A percentile compares a stretch with the other conserved stretches of the same genome.
Evolutionary conservation across 306 rosid genomes (phyloP).

Genomic region (Carpinus fangiana): DNA sequence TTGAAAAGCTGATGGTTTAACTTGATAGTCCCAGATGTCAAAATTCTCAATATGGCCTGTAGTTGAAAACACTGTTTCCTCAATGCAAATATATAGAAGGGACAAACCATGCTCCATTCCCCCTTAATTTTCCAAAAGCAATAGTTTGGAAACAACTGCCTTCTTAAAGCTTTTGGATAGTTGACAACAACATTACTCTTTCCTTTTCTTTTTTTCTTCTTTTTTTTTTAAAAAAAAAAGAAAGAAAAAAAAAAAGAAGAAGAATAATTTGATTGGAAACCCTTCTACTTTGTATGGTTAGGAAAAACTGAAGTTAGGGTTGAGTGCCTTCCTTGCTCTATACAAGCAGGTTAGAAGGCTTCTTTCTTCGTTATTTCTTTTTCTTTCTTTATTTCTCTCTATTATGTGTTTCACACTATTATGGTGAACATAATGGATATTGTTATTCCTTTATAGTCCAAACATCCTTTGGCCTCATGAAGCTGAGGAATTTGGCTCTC

Average conservation of each 20-base stretch:
- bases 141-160: background rate
- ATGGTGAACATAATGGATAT: background rate
- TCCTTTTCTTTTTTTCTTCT: background rate
- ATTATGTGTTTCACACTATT: background rate
- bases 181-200: background rate
- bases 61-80: background rate
- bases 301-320: background rate
- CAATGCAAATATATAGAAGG: background rate
- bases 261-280: background rate
- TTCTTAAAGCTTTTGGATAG: background rate
- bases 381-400: background rate
- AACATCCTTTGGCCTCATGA: background rate
- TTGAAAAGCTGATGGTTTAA: slow-evolving; percentile 4
- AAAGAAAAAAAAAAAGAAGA: too few relatives aligned
- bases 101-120: background rate
- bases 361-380: background rate
- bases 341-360: background rate
- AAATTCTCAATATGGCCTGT: background rate
- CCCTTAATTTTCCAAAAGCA: background rate
- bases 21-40: background rate
- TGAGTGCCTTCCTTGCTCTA: background rate
- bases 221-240: background rate
- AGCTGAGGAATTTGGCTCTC: background rate
- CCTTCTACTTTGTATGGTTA: background rate
- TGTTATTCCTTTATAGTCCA: background rate